These are phyloP conservation scores for Vitis hybrid DNA, from an alignment of 177 flowering plant genomes.

Conservation along the genomic window DNA sequence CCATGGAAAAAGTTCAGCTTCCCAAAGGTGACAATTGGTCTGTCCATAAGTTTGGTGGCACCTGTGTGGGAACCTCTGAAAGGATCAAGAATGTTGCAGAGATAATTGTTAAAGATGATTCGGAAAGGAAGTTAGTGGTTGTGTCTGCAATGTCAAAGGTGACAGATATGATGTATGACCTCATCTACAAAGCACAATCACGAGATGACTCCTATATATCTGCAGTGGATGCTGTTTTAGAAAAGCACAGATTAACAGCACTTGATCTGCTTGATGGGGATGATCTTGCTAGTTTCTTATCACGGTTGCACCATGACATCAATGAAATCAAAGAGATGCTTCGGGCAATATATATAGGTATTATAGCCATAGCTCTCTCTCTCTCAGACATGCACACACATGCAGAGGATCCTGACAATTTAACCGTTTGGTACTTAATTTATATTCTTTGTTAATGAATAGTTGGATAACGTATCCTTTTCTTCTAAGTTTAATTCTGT, in stretches of 20 bases:
- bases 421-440: too few species aligned
- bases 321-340: constrained; percentile 87
- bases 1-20: constrained; percentile 38
- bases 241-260: constrained; percentile 78
- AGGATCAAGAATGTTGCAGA: constrained; percentile 87
- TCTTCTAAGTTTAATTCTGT: too few species aligned
- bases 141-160: constrained; percentile 99
- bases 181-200: constrained; percentile 79
- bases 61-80: constrained; percentile 82
- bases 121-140: constrained; percentile 88
- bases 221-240: constrained; percentile 75
- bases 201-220: constrained; percentile 74
- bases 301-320: constrained; percentile 67
- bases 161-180: constrained; percentile 97
- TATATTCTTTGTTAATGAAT: too few species aligned
- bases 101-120: constrained; percentile 58
- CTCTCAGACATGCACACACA: background rate
- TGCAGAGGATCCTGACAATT: too few species aligned
- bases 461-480: too few species aligned
- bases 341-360: constrained; percentile 95
- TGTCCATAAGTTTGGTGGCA: constrained; percentile 97
- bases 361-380: constrained; percentile 1
- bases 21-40: constrained; percentile 87
- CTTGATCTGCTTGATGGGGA: constrained; percentile 78
- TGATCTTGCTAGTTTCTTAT: constrained; percentile 63